Conservation (phyloP, 345 rosid genomes). For the Fremontodendron californicum region DNA sequence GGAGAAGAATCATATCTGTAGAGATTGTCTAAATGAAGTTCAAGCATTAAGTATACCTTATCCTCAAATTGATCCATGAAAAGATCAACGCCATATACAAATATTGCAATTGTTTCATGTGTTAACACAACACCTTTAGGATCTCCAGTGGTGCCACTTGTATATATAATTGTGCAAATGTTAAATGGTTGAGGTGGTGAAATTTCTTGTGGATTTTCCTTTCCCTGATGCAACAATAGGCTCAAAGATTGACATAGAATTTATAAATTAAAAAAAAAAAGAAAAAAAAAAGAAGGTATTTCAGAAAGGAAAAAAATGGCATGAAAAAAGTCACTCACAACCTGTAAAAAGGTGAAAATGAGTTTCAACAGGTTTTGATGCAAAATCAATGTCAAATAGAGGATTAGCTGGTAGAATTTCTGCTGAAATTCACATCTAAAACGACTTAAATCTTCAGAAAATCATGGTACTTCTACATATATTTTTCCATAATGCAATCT, state of each 20-base stretch:
- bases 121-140: slow-evolving; percentile 93
- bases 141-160: slow-evolving; percentile 96
- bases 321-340: not conserved
- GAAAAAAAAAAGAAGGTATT: not conserved
- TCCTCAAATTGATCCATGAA: slow-evolving; percentile 86
- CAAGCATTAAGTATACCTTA: slow-evolving; percentile 45
- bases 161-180: slow-evolving; percentile 93
- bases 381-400: not conserved
- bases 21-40: not conserved
- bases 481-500: not conserved
- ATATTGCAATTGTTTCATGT: slow-evolving; percentile 64
- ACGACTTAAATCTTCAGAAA: not conserved
- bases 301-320: not conserved
- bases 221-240: slow-evolving; percentile 47
- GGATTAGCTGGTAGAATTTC: not conserved
- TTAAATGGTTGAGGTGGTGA: slow-evolving; percentile 56
- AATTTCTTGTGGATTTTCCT: slow-evolving; percentile 46
- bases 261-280: not conserved
- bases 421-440: not conserved
- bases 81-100: slow-evolving; percentile 67
- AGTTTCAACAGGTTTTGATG: not conserved
- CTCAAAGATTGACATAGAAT: not conserved
- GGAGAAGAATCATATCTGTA: not conserved
- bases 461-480: not conserved
- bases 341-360: not conserved